These are phyloP conservation scores for Huntiella omanensis DNA, from an alignment of 2,329 filamentous ascomycete species.

Conservation along the genomic window DNA sequence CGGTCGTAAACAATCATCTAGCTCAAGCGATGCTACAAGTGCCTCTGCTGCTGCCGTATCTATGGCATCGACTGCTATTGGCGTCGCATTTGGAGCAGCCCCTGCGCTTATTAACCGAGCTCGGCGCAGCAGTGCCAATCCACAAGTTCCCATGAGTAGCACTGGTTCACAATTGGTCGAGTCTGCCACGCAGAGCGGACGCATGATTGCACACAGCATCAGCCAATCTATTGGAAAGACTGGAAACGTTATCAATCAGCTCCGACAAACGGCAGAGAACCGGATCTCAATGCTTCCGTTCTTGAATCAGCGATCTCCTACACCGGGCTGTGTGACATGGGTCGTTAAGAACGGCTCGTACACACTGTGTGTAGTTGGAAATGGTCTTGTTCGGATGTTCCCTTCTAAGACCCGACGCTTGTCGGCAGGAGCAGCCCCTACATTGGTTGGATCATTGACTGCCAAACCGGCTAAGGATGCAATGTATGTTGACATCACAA, in stretches of 20 bases:
- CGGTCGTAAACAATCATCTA: slow-evolving; percentile 19
- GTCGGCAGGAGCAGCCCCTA: slow-evolving; percentile 18
- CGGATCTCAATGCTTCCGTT: slow-evolving; percentile 48
- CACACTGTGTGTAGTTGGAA: slow-evolving; percentile 44
- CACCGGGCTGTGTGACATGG: slow-evolving; percentile 44
- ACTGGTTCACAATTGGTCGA: slow-evolving; percentile 18
- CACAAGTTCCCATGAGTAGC: slow-evolving; percentile 1
- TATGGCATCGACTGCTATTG: slow-evolving; percentile 51
- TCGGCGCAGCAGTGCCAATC: slow-evolving; percentile 16
- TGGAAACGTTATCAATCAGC: slow-evolving; percentile 48
- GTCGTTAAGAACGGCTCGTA: slow-evolving; percentile 42
- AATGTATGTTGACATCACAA: slow-evolving; percentile 46
- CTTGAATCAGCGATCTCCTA: slow-evolving; percentile 26
- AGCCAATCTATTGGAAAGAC: slow-evolving; percentile 57
- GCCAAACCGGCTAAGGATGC: slow-evolving; percentile 18
- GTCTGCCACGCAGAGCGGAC: slow-evolving; percentile 49
- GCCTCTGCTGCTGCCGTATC: slow-evolving; percentile 42
- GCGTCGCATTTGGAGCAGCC: slow-evolving; percentile 45
- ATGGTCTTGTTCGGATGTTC: slow-evolving; percentile 48
- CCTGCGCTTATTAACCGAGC: slow-evolving; percentile 38
- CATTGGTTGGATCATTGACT: neutral
- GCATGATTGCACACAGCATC: slow-evolving; percentile 54
- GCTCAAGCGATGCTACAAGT: slow-evolving; percentile 27
- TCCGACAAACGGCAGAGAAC: slow-evolving; percentile 59
- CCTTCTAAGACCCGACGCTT: slow-evolving; percentile 37